These are phyloP conservation scores for Pterothamnion heteromorphum DNA, from an alignment of 31 red algal species.

Conservation along the genomic window DNA sequence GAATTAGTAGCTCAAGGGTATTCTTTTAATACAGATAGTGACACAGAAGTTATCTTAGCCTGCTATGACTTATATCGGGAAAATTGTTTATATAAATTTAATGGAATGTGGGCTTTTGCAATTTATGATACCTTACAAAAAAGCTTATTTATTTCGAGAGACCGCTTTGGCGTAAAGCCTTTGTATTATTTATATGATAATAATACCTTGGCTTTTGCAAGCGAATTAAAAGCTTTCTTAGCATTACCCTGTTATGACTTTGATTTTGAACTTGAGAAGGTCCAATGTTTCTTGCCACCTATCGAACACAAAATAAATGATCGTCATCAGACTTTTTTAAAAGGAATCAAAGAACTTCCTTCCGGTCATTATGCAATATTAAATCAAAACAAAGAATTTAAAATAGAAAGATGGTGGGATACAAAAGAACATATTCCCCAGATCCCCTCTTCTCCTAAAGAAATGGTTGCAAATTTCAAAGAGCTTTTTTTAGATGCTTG, in stretches of 20 bases:
- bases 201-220: conserved; percentile 32
- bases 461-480: background rate
- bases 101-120: conserved; percentile 33
- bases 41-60: conserved; percentile 23
- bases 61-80: background rate
- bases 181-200: conserved; percentile 30
- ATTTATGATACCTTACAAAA: background rate
- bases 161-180: conserved; percentile 29
- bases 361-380: conserved; percentile 1
- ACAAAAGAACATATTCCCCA: background rate
- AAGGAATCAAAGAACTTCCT: conserved; percentile 14
- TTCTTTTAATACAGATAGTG: background rate
- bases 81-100: background rate
- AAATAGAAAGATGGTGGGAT: background rate
- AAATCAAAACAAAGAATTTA: background rate
- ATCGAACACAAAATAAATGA: background rate
- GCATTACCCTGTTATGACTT: background rate
- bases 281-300: background rate
- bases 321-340: background rate
- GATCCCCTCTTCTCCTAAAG: background rate
- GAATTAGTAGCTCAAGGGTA: background rate
- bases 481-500: background rate
- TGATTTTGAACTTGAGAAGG: background rate
- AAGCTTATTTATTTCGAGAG: background rate
- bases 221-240: conserved; percentile 12